phyloP scores from a whole-genome alignment of 2,329 filamentous ascomycete species.

The Xylariaceae sp. region DNA sequence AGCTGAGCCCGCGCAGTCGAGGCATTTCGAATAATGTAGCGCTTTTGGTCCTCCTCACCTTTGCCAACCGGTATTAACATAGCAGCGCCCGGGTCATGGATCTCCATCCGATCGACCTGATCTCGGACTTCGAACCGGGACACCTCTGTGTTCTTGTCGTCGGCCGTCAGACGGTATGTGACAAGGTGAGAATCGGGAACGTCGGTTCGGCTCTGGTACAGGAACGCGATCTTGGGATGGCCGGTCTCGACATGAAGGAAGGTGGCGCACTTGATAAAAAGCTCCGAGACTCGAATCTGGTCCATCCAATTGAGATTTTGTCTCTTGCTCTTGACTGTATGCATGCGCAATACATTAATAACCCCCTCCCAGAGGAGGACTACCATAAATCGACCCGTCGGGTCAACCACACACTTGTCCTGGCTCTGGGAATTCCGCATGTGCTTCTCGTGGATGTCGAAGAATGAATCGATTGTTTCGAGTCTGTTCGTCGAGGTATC shows the following conservation, averaged over 20 bases:
- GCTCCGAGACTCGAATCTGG: slow-evolving; percentile 59
- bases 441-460: slow-evolving; percentile 59
- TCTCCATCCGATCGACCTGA: slow-evolving; percentile 57
- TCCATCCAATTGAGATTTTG: slow-evolving; percentile 53
- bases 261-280: slow-evolving; percentile 61
- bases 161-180: slow-evolving; percentile 60
- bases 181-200: slow-evolving; percentile 57
- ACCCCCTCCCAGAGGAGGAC: slow-evolving; percentile 65
- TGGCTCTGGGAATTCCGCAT: slow-evolving; percentile 80
- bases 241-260: slow-evolving; percentile 62
- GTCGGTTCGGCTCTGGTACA: slow-evolving; percentile 59
- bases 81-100: slow-evolving; percentile 58
- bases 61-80: slow-evolving; percentile 66
- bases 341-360: slow-evolving; percentile 57
- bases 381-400: slow-evolving; percentile 64
- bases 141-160: slow-evolving; percentile 58
- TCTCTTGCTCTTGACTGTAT: slow-evolving; percentile 47
- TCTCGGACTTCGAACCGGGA: slow-evolving; percentile 58
- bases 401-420: slow-evolving; percentile 83
- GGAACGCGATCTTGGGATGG: slow-evolving; percentile 59
- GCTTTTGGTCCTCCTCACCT: slow-evolving; percentile 57
- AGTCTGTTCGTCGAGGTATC: slow-evolving; percentile 59
- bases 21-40: slow-evolving; percentile 61
- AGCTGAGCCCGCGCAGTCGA: slow-evolving; percentile 58
- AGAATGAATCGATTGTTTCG: slow-evolving; percentile 54